Base-by-base conservation (phyloP, 2,329 filamentous ascomycete genomes). In the Sporothrix dimorphospora region DNA sequence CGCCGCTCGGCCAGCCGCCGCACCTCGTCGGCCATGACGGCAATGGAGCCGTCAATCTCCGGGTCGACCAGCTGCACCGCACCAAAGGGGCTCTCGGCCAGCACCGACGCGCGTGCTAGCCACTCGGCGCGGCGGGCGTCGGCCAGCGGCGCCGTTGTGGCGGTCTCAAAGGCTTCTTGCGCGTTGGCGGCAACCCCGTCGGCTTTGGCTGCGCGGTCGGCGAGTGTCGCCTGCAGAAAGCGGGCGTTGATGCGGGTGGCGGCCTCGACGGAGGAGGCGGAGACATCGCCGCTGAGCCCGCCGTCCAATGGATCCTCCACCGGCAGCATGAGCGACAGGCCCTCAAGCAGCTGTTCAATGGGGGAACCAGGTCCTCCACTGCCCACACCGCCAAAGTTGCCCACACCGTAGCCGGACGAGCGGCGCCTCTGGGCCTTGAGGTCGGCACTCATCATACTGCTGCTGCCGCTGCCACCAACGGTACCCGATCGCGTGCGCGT, bases 21-120 rank as follows among this genome's bases (percentile, higher is more conserved):
- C 61, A 86, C 80, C 77, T 87, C 86, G 67, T 83, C 80, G 0
- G 78, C 77, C 70, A 88, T 75, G 12, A 86, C 81, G 0, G 78
- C 77, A n/a, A 89, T 84, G 1, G 84, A 85, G 2, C 78, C 81
- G 71, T 87, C 84, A 49, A 88, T 84, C 38, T 87, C 86, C 0
- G 84, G 82, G 75, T 90, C 88, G 6, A 84, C 79, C 6, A 90
- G 81, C 55, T 80, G 81, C 4, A 87, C 82, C n/a, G 81, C 78
- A 0, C 81, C 81, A 75, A 83, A 88, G 4, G 82, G 79, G 40
- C 83, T 87, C 75, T 89, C 87, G 0, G 85, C 85, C 1, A 89
- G 78, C 0, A 89, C 78, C 53, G 84, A 87, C 72, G 87, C 86
- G 5, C 82, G 79, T 19, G 89, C 77, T 9, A 86, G 76, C 74